phyloP scores from a whole-genome alignment of 768 basidiomycete species.

The Hericium erinaceus region DNA sequence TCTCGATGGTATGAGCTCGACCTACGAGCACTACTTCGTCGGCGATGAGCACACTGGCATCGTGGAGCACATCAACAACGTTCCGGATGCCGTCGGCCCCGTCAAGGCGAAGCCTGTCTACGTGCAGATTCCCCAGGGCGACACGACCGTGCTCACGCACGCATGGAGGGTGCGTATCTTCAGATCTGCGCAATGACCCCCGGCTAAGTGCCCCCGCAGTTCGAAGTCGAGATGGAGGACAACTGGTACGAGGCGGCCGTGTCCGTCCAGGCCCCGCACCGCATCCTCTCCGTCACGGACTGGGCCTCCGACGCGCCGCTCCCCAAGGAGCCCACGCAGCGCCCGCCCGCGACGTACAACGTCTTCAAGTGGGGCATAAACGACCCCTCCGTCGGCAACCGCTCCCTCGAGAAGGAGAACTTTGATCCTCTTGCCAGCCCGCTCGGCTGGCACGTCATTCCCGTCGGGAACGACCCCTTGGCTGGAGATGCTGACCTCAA shows the following conservation, averaged over 20 bases:
- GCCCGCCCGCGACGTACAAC: constrained; percentile 39
- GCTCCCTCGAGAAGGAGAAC: constrained; percentile 51
- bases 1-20: constrained; percentile 38
- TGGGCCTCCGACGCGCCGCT: constrained; percentile 81
- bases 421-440: constrained; percentile 77
- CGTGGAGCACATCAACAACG: constrained; percentile 42
- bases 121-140: constrained; percentile 68
- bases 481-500: constrained; percentile 15
- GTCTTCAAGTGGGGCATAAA: constrained; percentile 80
- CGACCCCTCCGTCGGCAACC: constrained; percentile 68
- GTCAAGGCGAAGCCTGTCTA: constrained; percentile 78
- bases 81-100: constrained; percentile 70
- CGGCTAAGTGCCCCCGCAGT: constrained; percentile 28
- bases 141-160: constrained; percentile 51
- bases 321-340: constrained; percentile 21
- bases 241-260: constrained; percentile 96
- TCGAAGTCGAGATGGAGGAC: constrained; percentile 88
- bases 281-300: constrained; percentile 84
- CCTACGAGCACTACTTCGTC: constrained; percentile 35
- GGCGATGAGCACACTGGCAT: constrained; percentile 31
- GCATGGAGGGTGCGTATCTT: constrained; percentile 65
- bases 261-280: constrained; percentile 60
- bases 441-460: constrained; percentile 86
- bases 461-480: constrained; percentile 58
- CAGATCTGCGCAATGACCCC: not conserved